A percentile compares a stretch with the other conserved stretches of the same genome.
Conservation (phyloP, 306 rosid genomes). For the Psophocarpus tetragonolobus region DNA sequence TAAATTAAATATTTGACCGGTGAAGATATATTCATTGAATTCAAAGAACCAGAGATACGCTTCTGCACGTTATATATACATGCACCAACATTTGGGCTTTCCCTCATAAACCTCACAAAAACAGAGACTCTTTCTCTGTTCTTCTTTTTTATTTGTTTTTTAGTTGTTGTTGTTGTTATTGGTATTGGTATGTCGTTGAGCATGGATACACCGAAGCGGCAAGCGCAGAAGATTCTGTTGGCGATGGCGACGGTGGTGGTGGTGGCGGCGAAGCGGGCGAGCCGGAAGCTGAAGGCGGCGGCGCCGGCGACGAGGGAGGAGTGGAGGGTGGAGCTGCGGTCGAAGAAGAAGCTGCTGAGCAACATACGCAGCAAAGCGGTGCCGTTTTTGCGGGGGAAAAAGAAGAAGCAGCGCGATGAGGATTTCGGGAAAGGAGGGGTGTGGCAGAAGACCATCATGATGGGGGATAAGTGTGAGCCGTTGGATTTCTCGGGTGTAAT, state of each 20-base stretch:
- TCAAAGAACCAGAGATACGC: no score
- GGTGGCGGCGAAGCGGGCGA: constrained; percentile 50
- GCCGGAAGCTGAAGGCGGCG: constrained; percentile 46
- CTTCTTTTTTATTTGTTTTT: no score
- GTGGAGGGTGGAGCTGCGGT: not conserved
- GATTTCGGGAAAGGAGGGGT: constrained; percentile 78
- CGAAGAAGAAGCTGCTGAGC: constrained; percentile 53
- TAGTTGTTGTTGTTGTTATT: no score
- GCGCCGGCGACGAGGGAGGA: not conserved
- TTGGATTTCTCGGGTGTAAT: constrained; percentile 78
- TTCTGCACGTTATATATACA: no score
- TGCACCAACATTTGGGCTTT: no score
- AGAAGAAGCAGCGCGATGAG: not conserved
- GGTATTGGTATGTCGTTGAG: no score
- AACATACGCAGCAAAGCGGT: constrained; percentile 54
- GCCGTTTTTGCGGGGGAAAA: constrained; percentile 28
- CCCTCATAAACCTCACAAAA: no score
- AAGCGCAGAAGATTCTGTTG: constrained; percentile 23
- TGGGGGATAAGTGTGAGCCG: constrained; percentile 93
- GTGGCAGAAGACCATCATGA: constrained; percentile 76
- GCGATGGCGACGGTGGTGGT: constrained; percentile 40
- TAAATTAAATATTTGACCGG: no score
- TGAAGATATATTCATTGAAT: no score
- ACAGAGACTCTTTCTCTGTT: no score
- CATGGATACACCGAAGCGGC: constrained; percentile 28